Percentiles rank a stretch among this genome's conserved stretches.
These are phyloP conservation scores for Pseudogymnoascus verrucosus DNA, from an alignment of 2,329 filamentous ascomycete species.

Conservation along the genomic window DNA sequence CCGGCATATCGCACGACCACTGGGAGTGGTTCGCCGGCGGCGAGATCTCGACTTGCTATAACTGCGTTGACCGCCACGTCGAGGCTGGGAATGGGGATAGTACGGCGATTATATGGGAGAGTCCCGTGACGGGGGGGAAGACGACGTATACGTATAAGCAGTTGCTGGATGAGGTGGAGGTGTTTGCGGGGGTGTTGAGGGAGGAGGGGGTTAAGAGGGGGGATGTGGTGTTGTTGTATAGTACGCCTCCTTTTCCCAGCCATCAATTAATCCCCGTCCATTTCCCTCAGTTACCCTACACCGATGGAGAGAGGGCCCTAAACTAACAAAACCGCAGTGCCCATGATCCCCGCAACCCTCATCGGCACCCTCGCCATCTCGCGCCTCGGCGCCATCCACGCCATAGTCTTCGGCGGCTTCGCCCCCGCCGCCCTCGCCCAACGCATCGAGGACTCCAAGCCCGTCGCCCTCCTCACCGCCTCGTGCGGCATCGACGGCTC, in stretches of 20 bases:
- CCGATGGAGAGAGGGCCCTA: neutral
- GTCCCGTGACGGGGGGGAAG: constrained; percentile 69
- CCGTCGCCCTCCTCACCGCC: constrained; percentile 72
- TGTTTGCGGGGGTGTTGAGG: constrained; percentile 70
- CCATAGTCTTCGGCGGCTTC: constrained; percentile 91
- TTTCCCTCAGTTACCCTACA: neutral
- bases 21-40: constrained; percentile 91
- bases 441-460: constrained; percentile 74
- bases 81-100: constrained; percentile 63
- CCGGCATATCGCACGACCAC: constrained; percentile 57
- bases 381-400: constrained; percentile 78
- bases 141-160: constrained; percentile 66
- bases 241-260: constrained; percentile 34
- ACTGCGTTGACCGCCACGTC: constrained; percentile 88
- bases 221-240: constrained; percentile 86
- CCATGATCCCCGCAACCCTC: constrained; percentile 88
- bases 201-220: constrained; percentile 77
- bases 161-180: constrained; percentile 72
- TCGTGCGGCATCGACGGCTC: constrained; percentile 86
- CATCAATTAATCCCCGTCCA: neutral
- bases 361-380: constrained; percentile 76
- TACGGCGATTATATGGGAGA: constrained; percentile 79
- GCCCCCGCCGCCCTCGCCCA: constrained; percentile 74
- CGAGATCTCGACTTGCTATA: constrained; percentile 85
- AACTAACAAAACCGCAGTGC: constrained; percentile 50